Conservation (phyloP, 2,329 filamentous ascomycete species). For the Aspergillus japonicus region DNA sequence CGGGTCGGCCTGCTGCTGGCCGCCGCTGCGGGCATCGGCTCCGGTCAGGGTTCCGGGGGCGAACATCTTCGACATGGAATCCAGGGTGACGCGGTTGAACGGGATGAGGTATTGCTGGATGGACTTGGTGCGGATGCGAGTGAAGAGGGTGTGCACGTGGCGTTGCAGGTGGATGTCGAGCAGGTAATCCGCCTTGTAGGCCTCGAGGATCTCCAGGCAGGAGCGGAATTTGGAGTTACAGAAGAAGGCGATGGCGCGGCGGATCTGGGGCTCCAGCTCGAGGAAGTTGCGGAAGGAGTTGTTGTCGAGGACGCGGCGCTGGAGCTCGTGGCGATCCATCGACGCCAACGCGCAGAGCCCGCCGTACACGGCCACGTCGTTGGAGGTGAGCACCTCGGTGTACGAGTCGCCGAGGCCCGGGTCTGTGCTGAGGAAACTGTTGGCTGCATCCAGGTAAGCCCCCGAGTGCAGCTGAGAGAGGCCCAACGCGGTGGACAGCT, state of each 20-base stretch:
- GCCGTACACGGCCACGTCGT: constrained; percentile 90
- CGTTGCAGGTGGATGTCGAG: constrained; percentile 81
- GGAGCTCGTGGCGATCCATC: constrained; percentile 76
- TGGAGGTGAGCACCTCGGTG: constrained; percentile 72
- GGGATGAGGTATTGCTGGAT: constrained; percentile 91
- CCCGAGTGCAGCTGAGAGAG: constrained; percentile 59
- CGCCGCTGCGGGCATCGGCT: constrained; percentile 15
- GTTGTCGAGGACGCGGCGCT: constrained; percentile 75
- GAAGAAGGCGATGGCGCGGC: constrained; percentile 85
- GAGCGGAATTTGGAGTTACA: constrained; percentile 84
- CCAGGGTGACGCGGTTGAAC: constrained; percentile 81
- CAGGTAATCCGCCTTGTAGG: constrained; percentile 81
- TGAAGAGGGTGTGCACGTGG: constrained; percentile 70
- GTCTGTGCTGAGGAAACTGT: constrained; percentile 66
- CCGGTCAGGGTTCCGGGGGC: constrained; percentile 40
- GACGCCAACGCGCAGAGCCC: constrained; percentile 86
- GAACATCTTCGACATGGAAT: constrained; percentile 76
- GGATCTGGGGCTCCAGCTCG: constrained; percentile 89
- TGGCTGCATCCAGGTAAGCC: constrained; percentile 67
- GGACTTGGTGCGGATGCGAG: constrained; percentile 78
- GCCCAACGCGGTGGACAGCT: constrained; percentile 64
- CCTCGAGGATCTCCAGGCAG: constrained; percentile 78
- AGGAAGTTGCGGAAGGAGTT: constrained; percentile 78
- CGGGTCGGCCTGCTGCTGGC: constrained; percentile 52
- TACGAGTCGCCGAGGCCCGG: constrained; percentile 58